Conservation (phyloP, 495 filamentous ascomycete genomes). For the Staphylotrichum tortipilum region DNA sequence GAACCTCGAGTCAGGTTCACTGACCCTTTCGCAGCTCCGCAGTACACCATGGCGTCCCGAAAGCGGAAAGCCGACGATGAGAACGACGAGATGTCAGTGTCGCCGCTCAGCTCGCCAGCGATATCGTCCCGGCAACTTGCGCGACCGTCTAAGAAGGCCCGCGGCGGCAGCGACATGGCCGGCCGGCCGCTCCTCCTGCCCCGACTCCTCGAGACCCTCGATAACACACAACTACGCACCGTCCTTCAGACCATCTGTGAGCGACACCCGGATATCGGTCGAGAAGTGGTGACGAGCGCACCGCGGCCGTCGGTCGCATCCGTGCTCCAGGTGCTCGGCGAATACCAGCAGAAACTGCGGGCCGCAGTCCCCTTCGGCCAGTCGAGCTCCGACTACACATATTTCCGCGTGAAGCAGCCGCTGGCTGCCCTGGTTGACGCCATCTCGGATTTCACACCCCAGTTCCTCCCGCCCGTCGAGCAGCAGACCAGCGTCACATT, state of each 20-base stretch:
- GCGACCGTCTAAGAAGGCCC: slow-evolving; percentile 51
- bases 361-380: slow-evolving; percentile 84
- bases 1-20: slow-evolving; percentile 13
- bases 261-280: slow-evolving; percentile 69
- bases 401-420: slow-evolving; percentile 80
- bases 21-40: slow-evolving; percentile 42
- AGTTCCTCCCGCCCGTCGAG: slow-evolving; percentile 90
- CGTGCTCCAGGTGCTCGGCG: slow-evolving; percentile 66
- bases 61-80: slow-evolving; percentile 91
- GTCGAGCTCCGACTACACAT: slow-evolving; percentile 81
- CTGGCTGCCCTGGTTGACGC: slow-evolving; percentile 78
- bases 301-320: slow-evolving; percentile 76
- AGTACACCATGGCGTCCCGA: slow-evolving; percentile 45
- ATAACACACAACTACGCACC: slow-evolving; percentile 68
- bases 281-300: slow-evolving; percentile 76
- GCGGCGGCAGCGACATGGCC: slow-evolving; percentile 54
- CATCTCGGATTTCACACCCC: slow-evolving; percentile 84
- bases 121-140: slow-evolving; percentile 52
- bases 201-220: slow-evolving; percentile 83
- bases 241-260: slow-evolving; percentile 83
- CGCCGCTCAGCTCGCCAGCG: slow-evolving; percentile 71
- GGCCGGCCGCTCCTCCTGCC: slow-evolving; percentile 74
- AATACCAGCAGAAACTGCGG: slow-evolving; percentile 69
- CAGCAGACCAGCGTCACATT: slow-evolving; percentile 68
- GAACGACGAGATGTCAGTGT: slow-evolving; percentile 80